phyloP scores from a whole-genome alignment of 768 basidiomycete genomes.

The Lentinus tigrinus region DNA sequence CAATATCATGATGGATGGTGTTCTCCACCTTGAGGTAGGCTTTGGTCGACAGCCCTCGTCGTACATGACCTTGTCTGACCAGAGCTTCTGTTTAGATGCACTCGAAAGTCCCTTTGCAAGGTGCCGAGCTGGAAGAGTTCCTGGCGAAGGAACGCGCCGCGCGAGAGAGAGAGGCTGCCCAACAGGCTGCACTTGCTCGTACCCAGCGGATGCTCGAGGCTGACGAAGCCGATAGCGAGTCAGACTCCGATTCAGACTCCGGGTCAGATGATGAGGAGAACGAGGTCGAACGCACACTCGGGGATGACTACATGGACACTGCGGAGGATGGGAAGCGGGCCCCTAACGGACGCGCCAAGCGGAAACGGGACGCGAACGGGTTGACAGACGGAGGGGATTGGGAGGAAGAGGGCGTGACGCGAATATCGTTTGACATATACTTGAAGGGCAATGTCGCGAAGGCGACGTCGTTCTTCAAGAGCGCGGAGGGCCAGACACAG shows the following conservation, averaged over 20 bases:
- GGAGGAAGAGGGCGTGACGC: slow-evolving; percentile 68
- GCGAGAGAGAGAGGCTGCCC: slow-evolving; percentile 83
- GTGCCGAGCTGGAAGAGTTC: slow-evolving; percentile 81
- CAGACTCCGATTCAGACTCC: slow-evolving; percentile 53
- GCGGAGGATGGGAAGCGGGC: slow-evolving; percentile 32
- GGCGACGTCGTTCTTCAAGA: slow-evolving; percentile 85
- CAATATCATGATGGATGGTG: slow-evolving; percentile 79
- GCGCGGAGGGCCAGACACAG: slow-evolving; percentile 62
- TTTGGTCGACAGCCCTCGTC: not conserved
- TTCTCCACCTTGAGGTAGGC: slow-evolving; percentile 63
- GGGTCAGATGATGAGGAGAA: slow-evolving; percentile 66
- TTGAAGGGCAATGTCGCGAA: slow-evolving; percentile 94
- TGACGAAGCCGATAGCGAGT: slow-evolving; percentile 84
- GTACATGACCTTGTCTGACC: not conserved
- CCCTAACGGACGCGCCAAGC: slow-evolving; percentile 28
- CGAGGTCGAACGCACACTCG: slow-evolving; percentile 55
- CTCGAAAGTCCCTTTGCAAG: slow-evolving; percentile 86
- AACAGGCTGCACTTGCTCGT: slow-evolving; percentile 79
- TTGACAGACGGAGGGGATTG: slow-evolving; percentile 57
- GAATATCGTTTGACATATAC: slow-evolving; percentile 93
- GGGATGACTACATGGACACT: slow-evolving; percentile 48
- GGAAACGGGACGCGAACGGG: slow-evolving; percentile 45
- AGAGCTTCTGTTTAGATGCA: slow-evolving; percentile 58
- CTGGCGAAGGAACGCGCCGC: slow-evolving; percentile 70
- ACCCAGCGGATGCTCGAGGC: slow-evolving; percentile 91